Percentiles rank a stretch among this genome's conserved stretches.
phyloP scores from a whole-genome alignment of 2,329 filamentous ascomycete species.

The Phaeomoniella chlamydospora region DNA sequence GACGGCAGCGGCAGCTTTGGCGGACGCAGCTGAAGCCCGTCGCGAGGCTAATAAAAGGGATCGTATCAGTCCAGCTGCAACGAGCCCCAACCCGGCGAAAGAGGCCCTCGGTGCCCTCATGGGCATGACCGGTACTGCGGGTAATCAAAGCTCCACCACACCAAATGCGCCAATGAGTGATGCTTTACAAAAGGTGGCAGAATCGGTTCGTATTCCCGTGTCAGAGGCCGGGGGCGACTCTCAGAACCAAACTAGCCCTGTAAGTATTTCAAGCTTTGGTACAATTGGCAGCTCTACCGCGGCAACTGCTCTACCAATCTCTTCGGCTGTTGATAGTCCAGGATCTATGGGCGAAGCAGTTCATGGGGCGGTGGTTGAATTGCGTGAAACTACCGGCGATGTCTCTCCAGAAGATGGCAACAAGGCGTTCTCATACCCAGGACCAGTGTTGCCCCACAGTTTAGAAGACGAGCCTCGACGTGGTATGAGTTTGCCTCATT shows the following conservation, averaged over 20 bases:
- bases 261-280: conserved; percentile 39
- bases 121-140: conserved; percentile 19
- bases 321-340: conserved; percentile 31
- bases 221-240: conserved; percentile 29
- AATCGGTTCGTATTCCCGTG: conserved; percentile 32
- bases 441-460: conserved; percentile 33
- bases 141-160: conserved; percentile 11
- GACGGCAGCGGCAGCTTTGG: conserved; percentile 41
- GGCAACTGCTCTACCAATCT: conserved; percentile 35
- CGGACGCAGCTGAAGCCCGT: conserved; percentile 24
- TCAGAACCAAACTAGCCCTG: conserved; percentile 35
- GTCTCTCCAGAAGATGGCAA: conserved; percentile 26
- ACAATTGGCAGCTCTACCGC: conserved; percentile 32
- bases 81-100: conserved; percentile 24
- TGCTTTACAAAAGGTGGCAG: conserved; percentile 29
- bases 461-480: conserved; percentile 36
- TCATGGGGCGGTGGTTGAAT: conserved; percentile 26
- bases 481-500: conserved; percentile 43
- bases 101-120: conserved; percentile 22
- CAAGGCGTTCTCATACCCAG: conserved; percentile 51
- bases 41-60: conserved; percentile 17
- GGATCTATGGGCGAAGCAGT: conserved; percentile 28
- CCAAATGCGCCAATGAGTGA: conserved; percentile 31
- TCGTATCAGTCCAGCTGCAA: conserved; percentile 10
- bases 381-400: conserved; percentile 18